Base-by-base conservation (phyloP, 2,329 filamentous ascomycete species). In the Coniella vitis region DNA sequence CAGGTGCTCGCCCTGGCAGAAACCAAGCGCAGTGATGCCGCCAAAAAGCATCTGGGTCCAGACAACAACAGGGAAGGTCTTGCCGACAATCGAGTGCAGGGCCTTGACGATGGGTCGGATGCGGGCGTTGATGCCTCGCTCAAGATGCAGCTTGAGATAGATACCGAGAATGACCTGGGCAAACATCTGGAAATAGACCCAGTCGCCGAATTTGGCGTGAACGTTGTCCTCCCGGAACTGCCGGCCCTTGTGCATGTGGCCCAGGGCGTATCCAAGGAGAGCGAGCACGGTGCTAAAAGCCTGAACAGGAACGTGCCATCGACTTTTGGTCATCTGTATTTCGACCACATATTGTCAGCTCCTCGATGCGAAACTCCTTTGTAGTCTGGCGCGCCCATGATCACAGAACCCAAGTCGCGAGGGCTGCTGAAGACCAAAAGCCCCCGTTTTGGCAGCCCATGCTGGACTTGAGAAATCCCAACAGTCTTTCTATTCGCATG, bases 1-100 rank as follows among this genome's bases (percentile, higher is more conserved):
- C 1, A 90, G 66, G 62, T 98, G 91, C 50, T 97, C 90, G 47
- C 77, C 89, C 57, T 89, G 86, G 66, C 93, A 98, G 72, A 95
- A 97, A 19, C 93, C 93, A 48, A 95, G 74, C 4, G 87, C 77
- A 0, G 91, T 91, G 61, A 98, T 96, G 35, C 90, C 93, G 44
- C 93, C 93, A 66, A 98, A 95, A 7, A 98, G 65, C 83, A 98
- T 94, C 71, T 98, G 93, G 5, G 84, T 76, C 93, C 93, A 98
- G 21, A 86, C 80, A 1, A 90, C 75, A 3, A 97, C 69, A 1
- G 93, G 93, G 74, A 98, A 86, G 2, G 81, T 69, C 68, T 95
- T 96, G 56, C 93, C 93, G 35, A 95, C 68, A 49, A 96, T 66
- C 19, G 87, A 85, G 65, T 98, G 93, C 21, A 75, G 76, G 13